These are phyloP conservation scores for Pleurotus pulmonarius DNA, from an alignment of 768 basidiomycete species.

Conservation along the genomic window DNA sequence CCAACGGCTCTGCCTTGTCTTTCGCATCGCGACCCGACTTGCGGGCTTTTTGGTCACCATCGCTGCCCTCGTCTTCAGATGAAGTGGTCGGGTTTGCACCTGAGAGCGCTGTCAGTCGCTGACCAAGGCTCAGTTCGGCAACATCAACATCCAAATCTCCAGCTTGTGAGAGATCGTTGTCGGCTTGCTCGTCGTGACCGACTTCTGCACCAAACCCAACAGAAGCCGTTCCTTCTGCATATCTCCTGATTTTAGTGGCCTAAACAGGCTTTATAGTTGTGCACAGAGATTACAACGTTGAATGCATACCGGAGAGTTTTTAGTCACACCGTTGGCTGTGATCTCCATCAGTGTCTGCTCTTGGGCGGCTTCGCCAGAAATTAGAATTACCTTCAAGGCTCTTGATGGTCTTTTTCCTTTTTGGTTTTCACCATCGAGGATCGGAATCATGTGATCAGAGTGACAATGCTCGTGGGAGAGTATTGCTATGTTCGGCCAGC, in stretches of 20 bases:
- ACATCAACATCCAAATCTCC: slow-evolving; percentile 75
- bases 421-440: too few species aligned
- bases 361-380: slow-evolving; percentile 1
- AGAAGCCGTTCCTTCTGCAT: slow-evolving; percentile 57
- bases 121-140: slow-evolving; percentile 89
- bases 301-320: not conserved
- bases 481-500: too few species aligned
- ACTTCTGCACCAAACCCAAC: slow-evolving; percentile 65
- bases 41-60: slow-evolving; percentile 16
- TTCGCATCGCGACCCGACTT: slow-evolving; percentile 8
- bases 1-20: slow-evolving; percentile 33
- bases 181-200: slow-evolving; percentile 54
- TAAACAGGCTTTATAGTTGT: slow-evolving; percentile 14
- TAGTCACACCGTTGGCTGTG: not conserved
- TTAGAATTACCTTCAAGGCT: too few species aligned
- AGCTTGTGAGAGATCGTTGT: slow-evolving; percentile 45
- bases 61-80: slow-evolving; percentile 38
- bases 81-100: slow-evolving; percentile 45
- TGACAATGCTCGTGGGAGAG: too few species aligned
- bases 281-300: not conserved
- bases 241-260: slow-evolving; percentile 58
- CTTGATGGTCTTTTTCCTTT: too few species aligned
- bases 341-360: not conserved
- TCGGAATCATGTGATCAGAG: too few species aligned
- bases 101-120: slow-evolving; percentile 76